phyloP scores from a whole-genome alignment of 2,329 filamentous ascomycete genomes.

The Aspergillus phoenicis region DNA sequence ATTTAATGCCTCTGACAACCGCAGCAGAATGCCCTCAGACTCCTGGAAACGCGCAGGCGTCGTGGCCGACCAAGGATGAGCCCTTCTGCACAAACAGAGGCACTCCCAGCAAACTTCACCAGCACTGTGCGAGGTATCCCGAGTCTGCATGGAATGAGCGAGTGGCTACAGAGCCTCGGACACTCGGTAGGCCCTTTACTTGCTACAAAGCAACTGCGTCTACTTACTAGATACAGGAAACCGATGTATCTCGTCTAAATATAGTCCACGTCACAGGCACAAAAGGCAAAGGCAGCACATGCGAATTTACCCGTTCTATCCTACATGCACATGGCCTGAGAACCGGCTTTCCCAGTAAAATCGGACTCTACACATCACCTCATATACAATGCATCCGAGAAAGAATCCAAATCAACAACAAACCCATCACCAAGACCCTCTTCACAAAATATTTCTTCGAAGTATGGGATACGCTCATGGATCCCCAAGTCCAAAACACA shows the following conservation, averaged over 20 bases:
- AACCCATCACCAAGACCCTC: slow-evolving; percentile 30
- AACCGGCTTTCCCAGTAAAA: slow-evolving; percentile 29
- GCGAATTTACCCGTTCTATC: slow-evolving; percentile 60
- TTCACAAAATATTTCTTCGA: slow-evolving; percentile 35
- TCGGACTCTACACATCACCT: slow-evolving; percentile 34
- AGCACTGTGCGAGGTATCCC: slow-evolving; percentile 23
- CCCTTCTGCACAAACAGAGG: no score
- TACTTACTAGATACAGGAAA: slow-evolving; percentile 22
- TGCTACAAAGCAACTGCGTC: not conserved
- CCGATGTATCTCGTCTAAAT: slow-evolving; percentile 63
- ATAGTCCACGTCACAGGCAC: slow-evolving; percentile 72
- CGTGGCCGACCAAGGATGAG: no score
- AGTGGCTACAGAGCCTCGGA: slow-evolving; percentile 35
- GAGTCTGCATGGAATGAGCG: slow-evolving; percentile 35
- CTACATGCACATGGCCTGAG: slow-evolving; percentile 47
- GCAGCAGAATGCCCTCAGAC: no score
- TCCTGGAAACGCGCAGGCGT: no score
- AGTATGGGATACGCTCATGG: slow-evolving; percentile 40
- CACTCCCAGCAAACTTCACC: no score
- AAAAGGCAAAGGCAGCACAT: slow-evolving; percentile 76
- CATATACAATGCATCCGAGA: slow-evolving; percentile 37
- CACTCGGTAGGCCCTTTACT: slow-evolving; percentile 28
- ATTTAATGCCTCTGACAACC: no score
- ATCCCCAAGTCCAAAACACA: not conserved
- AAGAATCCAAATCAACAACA: slow-evolving; percentile 41